Evolutionary conservation across 495 filamentous ascomycete genomes (phyloP), one percentile per base, ranked within the genome.

Genomic region (Penicillium manginii): DNA sequence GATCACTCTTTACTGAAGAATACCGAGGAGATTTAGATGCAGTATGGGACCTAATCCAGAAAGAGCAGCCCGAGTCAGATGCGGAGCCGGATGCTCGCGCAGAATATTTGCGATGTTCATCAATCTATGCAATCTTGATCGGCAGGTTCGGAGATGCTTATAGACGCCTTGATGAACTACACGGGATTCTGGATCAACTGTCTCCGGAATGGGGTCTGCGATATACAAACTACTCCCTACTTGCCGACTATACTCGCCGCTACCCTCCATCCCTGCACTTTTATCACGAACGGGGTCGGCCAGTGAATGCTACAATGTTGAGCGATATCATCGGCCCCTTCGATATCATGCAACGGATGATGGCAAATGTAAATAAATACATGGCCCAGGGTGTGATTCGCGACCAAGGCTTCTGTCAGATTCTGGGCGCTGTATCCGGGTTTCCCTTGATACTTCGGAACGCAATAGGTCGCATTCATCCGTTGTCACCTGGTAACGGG

Each of bases 201-300:
- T 54, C 59, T 7, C 64, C 48, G 37, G 61, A 66, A 61, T 69
- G 66, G 66, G 66, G 66, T 22, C 42, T 64, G 33, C 60, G 66
- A 22, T 69, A 64, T 37, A 55, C 58, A 17, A 59, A 63, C n/a
- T 66, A 63, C 48, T 62, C 60, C 32, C 51, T 58, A 14, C 55
- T 66, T 0, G 61, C 62, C 39, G 64, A 69, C 33, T 64, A 57
- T 51, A 67, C 56, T 32, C 57, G 66, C 37, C 66, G 66, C 31
- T 64, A 52, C 15, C 64, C 64, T 9, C 64, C 66, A 21, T 18
- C 21, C 5, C 31, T 67, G 4, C 66, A 50, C 23, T 69, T 67
- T 46, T 66, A 69, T 35, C 66, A 67, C 40, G 66, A 69, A 45
- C 43, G 40, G 15, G 58, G 57, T n/a, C 52, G 32, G 11, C 60